Evolutionary conservation across 2,329 filamentous ascomycete genomes (phyloP).

Genomic region (Xylariaceae sp.): DNA sequence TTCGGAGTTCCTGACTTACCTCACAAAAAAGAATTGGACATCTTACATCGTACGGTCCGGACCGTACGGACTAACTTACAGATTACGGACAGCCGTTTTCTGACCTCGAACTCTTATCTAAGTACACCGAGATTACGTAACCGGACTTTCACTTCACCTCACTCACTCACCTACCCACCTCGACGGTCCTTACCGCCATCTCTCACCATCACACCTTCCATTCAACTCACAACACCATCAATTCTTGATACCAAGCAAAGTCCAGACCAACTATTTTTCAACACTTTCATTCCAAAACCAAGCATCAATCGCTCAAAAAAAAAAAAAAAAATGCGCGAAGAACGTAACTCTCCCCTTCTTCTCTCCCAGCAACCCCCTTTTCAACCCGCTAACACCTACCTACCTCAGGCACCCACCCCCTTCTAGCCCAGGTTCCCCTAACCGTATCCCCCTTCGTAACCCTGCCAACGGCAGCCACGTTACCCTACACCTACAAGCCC

Average conservation of each 20-base stretch:
- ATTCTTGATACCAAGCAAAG: neutral
- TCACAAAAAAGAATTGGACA: too few relatives aligned
- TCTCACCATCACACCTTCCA: too few relatives aligned
- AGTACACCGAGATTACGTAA: too few relatives aligned
- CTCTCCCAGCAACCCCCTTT: neutral
- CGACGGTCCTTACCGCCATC: too few relatives aligned
- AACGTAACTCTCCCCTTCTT: conserved; percentile 26
- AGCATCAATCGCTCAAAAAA: conserved; percentile 11
- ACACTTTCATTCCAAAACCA: neutral
- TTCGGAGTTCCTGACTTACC: too few relatives aligned
- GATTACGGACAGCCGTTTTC: too few relatives aligned
- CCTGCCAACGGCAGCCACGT: conserved; percentile 80
- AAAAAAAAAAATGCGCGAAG: conserved; percentile 36
- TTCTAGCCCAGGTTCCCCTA: conserved; percentile 86
- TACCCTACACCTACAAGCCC: conserved; percentile 91
- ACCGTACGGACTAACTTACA: too few relatives aligned
- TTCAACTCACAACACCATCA: neutral
- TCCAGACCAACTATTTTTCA: neutral
- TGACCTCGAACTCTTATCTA: too few relatives aligned
- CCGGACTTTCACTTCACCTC: neutral
- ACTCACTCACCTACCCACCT: neutral
- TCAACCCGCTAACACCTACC: conserved; percentile 10
- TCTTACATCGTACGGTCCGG: too few relatives aligned
- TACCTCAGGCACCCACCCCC: conserved; percentile 66
- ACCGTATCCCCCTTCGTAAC: conserved; percentile 92